phyloP scores from a whole-genome alignment of 805 yeast species.

The Teunomyces panamensis region DNA sequence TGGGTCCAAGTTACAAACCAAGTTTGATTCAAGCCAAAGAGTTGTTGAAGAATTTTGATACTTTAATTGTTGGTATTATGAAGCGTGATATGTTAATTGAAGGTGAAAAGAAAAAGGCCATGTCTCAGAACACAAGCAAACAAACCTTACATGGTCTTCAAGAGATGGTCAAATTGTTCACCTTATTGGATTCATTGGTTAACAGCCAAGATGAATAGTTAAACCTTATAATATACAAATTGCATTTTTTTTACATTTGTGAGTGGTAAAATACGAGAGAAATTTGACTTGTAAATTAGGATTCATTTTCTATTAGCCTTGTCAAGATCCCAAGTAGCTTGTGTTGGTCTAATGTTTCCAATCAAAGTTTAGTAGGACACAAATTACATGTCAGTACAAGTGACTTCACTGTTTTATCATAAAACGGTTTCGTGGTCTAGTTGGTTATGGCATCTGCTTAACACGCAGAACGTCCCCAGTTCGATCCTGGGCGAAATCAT shows the following conservation, averaged over 20 bases:
- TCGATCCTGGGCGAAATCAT: constrained; percentile 99
- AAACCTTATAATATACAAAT: not conserved
- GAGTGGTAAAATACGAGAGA: not conserved
- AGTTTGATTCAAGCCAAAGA: constrained; percentile 52
- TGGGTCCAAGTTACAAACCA: constrained; percentile 71
- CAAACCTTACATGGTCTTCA: constrained; percentile 38
- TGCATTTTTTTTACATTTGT: not conserved
- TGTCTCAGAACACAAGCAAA: constrained; percentile 22
- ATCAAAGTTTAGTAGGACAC: too few relatives aligned
- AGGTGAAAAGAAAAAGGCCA: constrained; percentile 11
- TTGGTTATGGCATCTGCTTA: constrained; percentile 99
- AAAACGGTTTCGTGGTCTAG: constrained; percentile 95
- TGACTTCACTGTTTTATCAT: not conserved
- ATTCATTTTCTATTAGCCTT: too few relatives aligned
- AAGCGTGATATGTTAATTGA: constrained; percentile 51
- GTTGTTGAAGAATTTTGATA: constrained; percentile 51
- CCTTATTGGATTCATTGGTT: constrained; percentile 48
- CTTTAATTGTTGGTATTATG: constrained; percentile 58
- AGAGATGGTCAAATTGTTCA: constrained; percentile 55
- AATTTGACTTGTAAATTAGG: too few relatives aligned
- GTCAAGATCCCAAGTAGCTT: too few relatives aligned
- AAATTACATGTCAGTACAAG: too few relatives aligned
- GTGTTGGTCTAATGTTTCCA: too few relatives aligned
- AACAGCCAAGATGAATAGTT: constrained; percentile 7
- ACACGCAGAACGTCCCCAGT: constrained; percentile 99